Percentiles rank a stretch among this genome's conserved stretches.
Conservation (phyloP, 148 eudicot species). For the Vaccinium myrtillus region DNA sequence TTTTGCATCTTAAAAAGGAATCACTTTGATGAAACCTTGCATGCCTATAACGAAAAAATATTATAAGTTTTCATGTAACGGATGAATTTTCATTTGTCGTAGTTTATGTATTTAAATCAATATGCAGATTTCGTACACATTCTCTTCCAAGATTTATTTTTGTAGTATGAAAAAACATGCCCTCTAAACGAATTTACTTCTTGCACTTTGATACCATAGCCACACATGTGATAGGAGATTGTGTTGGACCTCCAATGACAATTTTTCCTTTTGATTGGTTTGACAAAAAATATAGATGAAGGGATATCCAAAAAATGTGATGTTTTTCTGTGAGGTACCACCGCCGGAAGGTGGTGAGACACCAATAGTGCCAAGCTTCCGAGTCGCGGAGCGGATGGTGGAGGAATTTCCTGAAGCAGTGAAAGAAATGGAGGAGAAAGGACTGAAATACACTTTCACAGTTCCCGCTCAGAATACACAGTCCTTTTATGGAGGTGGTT, state of each 20-base stretch:
- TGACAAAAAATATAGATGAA: conserved; percentile 26
- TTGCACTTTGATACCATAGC: background rate
- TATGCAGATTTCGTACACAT: no score
- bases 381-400: conserved; percentile 40
- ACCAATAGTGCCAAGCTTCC: conserved; percentile 47
- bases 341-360: conserved; percentile 54
- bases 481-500: background rate
- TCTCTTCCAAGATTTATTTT: no score
- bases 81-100: background rate
- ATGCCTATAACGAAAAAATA: no score
- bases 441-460: conserved; percentile 35
- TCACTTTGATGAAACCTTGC: no score
- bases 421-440: conserved; percentile 40
- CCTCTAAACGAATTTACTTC: background rate
- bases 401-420: conserved; percentile 47
- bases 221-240: background rate
- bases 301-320: conserved; percentile 37
- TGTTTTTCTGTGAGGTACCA: conserved; percentile 46
- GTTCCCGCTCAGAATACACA: conserved; percentile 19
- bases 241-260: background rate
- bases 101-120: background rate
- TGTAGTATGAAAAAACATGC: no score
- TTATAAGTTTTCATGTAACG: no score
- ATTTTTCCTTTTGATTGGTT: background rate
- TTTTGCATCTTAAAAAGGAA: no score